Percentiles rank a stretch among this genome's conserved stretches.
These are phyloP conservation scores for Geotrichum citri-aurantii DNA, from an alignment of 1,139 yeast species.

Conservation along the genomic window DNA sequence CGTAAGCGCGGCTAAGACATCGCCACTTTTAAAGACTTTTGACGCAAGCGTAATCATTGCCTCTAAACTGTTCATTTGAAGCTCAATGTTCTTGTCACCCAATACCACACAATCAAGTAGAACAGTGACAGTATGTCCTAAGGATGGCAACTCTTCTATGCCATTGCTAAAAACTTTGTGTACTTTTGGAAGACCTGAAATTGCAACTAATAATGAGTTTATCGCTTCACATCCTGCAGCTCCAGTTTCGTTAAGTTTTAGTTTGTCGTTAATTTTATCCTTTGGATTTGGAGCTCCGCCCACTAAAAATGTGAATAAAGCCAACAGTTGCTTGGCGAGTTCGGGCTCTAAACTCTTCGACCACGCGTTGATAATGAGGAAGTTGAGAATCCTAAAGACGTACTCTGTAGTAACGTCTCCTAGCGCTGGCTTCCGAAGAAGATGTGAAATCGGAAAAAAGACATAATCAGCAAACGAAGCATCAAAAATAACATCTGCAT, in stretches of 20 bases:
- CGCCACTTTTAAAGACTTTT: slow-evolving; percentile 40
- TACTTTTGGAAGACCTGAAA: slow-evolving; percentile 20
- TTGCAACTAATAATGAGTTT: slow-evolving; percentile 37
- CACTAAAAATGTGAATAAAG: slow-evolving; percentile 45
- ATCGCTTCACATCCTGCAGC: slow-evolving; percentile 41
- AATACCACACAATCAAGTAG: slow-evolving; percentile 38
- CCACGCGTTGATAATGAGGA: slow-evolving; percentile 48
- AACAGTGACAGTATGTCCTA: slow-evolving; percentile 46
- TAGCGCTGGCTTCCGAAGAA: slow-evolving; percentile 41
- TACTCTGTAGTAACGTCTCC: slow-evolving; percentile 44
- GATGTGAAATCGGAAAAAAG: slow-evolving; percentile 52
- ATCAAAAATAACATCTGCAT: slow-evolving; percentile 30
- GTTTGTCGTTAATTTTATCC: slow-evolving; percentile 21
- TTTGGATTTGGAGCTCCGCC: slow-evolving; percentile 39
- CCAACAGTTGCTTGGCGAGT: slow-evolving; percentile 46
- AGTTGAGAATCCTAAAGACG: slow-evolving; percentile 40
- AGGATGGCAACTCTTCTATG: slow-evolving; percentile 36
- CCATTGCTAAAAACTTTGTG: slow-evolving; percentile 12
- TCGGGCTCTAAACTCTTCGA: slow-evolving; percentile 37
- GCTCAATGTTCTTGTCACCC: slow-evolving; percentile 26
- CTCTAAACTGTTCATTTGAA: slow-evolving; percentile 29
- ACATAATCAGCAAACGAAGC: slow-evolving; percentile 53
- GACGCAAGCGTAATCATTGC: slow-evolving; percentile 36
- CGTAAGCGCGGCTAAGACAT: slow-evolving; percentile 46
- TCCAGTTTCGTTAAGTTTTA: slow-evolving; percentile 37